Conservation (phyloP, 2,329 filamentous ascomycete genomes). For the Colletotrichum noveboracense region DNA sequence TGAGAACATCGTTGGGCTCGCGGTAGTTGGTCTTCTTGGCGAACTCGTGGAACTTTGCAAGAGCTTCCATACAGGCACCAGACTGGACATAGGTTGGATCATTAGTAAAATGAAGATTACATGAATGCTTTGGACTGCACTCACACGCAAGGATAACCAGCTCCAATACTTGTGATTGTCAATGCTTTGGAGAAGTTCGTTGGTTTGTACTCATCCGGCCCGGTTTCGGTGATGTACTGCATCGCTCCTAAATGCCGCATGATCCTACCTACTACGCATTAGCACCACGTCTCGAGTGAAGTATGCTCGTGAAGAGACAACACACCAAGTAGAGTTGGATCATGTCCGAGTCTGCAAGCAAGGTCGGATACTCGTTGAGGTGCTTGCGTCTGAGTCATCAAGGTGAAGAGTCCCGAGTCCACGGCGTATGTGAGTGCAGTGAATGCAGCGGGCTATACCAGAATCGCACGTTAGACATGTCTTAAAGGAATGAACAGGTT, state of each 20-base stretch:
- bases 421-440: conserved; percentile 33
- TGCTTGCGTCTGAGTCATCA: conserved; percentile 30
- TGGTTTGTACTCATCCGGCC: conserved; percentile 37
- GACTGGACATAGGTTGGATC: conserved; percentile 5
- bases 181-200: conserved; percentile 43
- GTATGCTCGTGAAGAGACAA: background rate
- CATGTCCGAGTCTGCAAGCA: background rate
- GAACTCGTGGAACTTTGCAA: conserved; percentile 32
- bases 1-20: conserved; percentile 30
- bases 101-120: rapidly evolving
- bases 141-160: conserved; percentile 37
- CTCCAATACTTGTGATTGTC: conserved; percentile 36
- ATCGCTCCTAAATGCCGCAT: conserved; percentile 42
- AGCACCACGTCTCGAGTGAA: background rate
- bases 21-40: conserved; percentile 31
- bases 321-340: background rate
- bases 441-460: conserved; percentile 25
- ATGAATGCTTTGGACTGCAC: background rate
- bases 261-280: conserved; percentile 27
- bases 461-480: rapidly evolving
- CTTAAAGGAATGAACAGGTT: rapidly evolving
- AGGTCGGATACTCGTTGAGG: background rate
- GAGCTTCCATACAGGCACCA: conserved; percentile 19
- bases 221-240: conserved; percentile 42
- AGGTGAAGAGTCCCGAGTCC: conserved; percentile 38